Evolutionary conservation across 371 early-diverging fungal genomes (phyloP).

Genomic region (Amoeboaphelidium protococcarum): DNA sequence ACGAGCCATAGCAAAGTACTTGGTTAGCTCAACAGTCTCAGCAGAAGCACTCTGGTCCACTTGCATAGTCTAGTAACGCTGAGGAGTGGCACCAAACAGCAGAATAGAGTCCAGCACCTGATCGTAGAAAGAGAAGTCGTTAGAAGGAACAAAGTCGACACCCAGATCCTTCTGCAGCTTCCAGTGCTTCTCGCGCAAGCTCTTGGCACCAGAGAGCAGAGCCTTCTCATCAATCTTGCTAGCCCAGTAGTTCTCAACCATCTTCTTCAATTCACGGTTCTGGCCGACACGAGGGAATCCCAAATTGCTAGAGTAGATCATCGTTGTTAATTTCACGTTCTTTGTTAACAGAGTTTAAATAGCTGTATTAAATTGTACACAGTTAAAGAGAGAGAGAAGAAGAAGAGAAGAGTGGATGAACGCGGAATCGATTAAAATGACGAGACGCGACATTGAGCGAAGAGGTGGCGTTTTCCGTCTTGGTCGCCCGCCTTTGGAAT

Average conservation of each 20-base stretch:
- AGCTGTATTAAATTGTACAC: neutral
- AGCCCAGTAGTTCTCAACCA: constrained; percentile 73
- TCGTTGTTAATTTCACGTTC: constrained; percentile 8
- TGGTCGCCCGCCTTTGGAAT: too few relatives aligned
- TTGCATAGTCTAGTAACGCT: constrained; percentile 27
- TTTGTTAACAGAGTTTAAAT: neutral
- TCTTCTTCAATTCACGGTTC: constrained; percentile 64
- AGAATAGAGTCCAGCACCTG: constrained; percentile 67
- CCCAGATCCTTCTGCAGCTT: constrained; percentile 47
- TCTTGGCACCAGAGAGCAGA: constrained; percentile 36
- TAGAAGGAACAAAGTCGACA: constrained; percentile 52
- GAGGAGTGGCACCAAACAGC: constrained; percentile 45
- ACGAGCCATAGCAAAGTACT: constrained; percentile 91
- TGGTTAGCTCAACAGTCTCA: constrained; percentile 23
- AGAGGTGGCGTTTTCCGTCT: too few relatives aligned
- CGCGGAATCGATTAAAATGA: neutral
- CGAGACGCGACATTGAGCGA: neutral
- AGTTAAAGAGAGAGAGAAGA: neutral
- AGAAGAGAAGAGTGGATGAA: neutral
- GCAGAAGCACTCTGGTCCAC: constrained; percentile 16
- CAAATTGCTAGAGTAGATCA: constrained; percentile 42
- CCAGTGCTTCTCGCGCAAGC: constrained; percentile 70
- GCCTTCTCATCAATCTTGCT: constrained; percentile 49
- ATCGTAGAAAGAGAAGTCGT: constrained; percentile 86
- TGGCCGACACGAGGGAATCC: constrained; percentile 39